Evolutionary conservation across 1,284 basidiomycete species (phyloP).

Genomic region (Microbotryum violaceum): DNA sequence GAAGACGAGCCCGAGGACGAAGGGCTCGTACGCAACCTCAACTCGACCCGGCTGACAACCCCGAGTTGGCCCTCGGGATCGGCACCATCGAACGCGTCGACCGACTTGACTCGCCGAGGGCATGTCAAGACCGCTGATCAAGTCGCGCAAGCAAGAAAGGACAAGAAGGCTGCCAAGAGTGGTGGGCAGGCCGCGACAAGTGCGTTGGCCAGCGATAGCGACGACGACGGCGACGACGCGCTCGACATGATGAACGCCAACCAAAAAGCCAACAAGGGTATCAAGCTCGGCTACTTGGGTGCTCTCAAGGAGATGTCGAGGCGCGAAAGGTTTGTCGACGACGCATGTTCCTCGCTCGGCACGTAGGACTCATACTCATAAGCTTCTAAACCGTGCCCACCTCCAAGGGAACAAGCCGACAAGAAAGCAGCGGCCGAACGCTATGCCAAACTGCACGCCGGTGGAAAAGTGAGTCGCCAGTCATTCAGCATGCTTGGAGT

Average conservation of each 20-base stretch:
- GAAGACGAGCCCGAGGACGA: not conserved
- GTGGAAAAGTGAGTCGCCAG: constrained; percentile 51
- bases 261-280: constrained; percentile 11
- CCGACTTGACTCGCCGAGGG: not conserved
- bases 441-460: constrained; percentile 53
- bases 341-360: not conserved
- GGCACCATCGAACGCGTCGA: too few species aligned
- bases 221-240: constrained; percentile 19
- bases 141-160: constrained; percentile 10
- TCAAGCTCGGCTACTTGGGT: constrained; percentile 12
- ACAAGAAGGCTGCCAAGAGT: constrained; percentile 24
- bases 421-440: constrained; percentile 76
- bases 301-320: constrained; percentile 53
- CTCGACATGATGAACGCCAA: constrained; percentile 12
- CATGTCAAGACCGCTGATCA: constrained; percentile 1
- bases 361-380: too few species aligned
- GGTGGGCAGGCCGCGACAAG: constrained; percentile 27
- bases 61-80: too few species aligned
- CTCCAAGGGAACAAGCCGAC: constrained; percentile 70
- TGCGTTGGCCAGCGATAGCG: constrained; percentile 6
- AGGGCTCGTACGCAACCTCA: too few species aligned
- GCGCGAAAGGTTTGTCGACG: constrained; percentile 54
- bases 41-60: too few species aligned
- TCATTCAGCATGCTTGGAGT: not conserved
- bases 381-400: not conserved